Percentiles rank a stretch among this genome's conserved stretches.
phyloP scores from a whole-genome alignment of 768 basidiomycete species.

The Termitomyces sp. region DNA sequence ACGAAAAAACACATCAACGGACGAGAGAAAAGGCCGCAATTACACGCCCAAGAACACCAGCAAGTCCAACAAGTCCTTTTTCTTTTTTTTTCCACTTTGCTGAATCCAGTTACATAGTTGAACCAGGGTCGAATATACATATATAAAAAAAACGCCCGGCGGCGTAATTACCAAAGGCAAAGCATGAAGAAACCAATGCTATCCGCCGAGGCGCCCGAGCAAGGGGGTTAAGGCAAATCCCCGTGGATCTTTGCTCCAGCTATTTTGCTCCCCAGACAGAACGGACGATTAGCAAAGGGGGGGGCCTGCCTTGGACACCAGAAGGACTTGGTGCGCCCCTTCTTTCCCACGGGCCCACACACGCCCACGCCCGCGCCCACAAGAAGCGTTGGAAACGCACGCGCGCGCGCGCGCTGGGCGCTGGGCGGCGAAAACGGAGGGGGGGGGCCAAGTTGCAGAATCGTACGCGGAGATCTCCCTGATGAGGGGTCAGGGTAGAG shows the following conservation, averaged over 20 bases:
- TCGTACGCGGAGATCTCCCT: background rate
- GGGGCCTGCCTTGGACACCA: no score
- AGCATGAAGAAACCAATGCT: background rate
- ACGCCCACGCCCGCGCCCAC: background rate
- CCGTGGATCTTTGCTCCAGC: background rate
- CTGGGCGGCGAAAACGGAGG: conserved; percentile 7
- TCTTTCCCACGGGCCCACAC: no score
- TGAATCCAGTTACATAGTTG: no score
- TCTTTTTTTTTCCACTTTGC: no score
- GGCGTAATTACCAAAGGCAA: conserved; percentile 1
- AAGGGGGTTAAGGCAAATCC: background rate
- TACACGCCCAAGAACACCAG: no score
- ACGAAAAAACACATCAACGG: no score
- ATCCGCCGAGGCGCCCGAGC: conserved; percentile 1
- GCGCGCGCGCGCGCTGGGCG: background rate
- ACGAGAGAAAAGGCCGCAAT: no score
- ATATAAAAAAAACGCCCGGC: no score
- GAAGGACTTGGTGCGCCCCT: no score
- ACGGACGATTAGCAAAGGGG: conserved; percentile 4
- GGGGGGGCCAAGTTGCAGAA: background rate
- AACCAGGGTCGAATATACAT: background rate
- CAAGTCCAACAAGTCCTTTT: no score
- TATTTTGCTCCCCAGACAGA: background rate
- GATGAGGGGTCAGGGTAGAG: conserved; percentile 1
- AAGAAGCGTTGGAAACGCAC: no score